Evolutionary conservation across 495 filamentous ascomycete genomes (phyloP).

Genomic region (Podospora pseudocomata): DNA sequence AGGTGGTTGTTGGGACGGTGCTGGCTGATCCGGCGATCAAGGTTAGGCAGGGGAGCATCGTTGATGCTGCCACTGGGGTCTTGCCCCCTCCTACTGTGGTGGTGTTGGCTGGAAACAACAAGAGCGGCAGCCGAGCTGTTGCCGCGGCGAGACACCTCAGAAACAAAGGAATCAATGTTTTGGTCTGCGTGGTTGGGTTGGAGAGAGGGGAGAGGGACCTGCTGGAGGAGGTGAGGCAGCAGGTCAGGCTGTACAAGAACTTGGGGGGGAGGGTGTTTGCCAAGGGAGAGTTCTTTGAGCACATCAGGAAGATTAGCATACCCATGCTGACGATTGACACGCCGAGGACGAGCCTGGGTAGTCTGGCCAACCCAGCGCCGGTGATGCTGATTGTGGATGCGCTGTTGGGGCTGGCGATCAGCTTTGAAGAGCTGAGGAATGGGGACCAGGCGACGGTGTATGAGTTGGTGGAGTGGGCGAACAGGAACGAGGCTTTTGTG

Average conservation of each 20-base stretch:
- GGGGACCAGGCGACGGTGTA: slow-evolving; percentile 79
- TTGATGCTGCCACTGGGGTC: slow-evolving; percentile 30
- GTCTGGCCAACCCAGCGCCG: slow-evolving; percentile 36
- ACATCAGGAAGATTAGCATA: slow-evolving; percentile 40
- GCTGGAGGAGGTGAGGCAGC: slow-evolving; percentile 67
- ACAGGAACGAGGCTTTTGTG: slow-evolving; percentile 70
- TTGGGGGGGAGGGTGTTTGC: slow-evolving; percentile 67
- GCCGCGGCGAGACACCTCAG: slow-evolving; percentile 82
- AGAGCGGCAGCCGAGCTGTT: slow-evolving; percentile 76
- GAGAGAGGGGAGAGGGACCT: slow-evolving; percentile 63
- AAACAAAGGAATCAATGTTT: slow-evolving; percentile 71
- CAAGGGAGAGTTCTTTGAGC: slow-evolving; percentile 52
- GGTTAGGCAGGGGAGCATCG: slow-evolving; percentile 36
- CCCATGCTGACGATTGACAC: slow-evolving; percentile 38
- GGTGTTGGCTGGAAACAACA: slow-evolving; percentile 83
- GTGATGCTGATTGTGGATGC: slow-evolving; percentile 86
- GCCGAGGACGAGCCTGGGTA: slow-evolving; percentile 33
- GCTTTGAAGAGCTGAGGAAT: slow-evolving; percentile 76
- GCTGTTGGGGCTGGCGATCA: slow-evolving; percentile 74
- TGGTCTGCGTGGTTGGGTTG: slow-evolving; percentile 77
- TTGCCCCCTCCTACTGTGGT: slow-evolving; percentile 59
- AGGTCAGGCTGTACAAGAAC: slow-evolving; percentile 71
- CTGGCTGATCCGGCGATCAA: slow-evolving; percentile 55
- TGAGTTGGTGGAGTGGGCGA: slow-evolving; percentile 82
- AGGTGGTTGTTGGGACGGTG: slow-evolving; percentile 62